These are phyloP conservation scores for Cladosporium oxysporum DNA, from an alignment of 2,329 filamentous ascomycete genomes.

Conservation along the genomic window DNA sequence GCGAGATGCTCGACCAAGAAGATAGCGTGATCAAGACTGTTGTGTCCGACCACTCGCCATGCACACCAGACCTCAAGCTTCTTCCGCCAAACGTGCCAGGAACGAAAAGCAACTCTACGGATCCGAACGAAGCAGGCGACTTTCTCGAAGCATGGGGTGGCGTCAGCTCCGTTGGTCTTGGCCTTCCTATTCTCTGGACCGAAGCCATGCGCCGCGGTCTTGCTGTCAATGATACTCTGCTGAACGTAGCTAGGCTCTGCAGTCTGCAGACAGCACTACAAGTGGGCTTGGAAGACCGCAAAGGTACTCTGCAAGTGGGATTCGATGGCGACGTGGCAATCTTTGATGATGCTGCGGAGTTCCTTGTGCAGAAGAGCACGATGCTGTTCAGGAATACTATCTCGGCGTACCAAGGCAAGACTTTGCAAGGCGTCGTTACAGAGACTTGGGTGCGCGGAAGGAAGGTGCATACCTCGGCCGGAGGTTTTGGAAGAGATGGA, in stretches of 20 bases:
- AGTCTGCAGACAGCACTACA: conserved; percentile 83
- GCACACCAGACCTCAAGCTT: conserved; percentile 90
- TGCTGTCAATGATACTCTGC: conserved; percentile 56
- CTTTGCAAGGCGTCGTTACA: conserved; percentile 72
- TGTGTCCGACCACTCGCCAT: conserved; percentile 94
- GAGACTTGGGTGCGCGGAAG: conserved; percentile 84
- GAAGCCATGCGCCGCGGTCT: conserved; percentile 65
- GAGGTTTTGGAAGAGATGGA: conserved; percentile 61
- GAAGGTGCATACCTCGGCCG: conserved; percentile 72
- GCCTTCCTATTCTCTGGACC: conserved; percentile 86
- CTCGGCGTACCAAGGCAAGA: conserved; percentile 83
- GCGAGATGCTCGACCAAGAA: conserved; percentile 62
- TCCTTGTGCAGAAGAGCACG: conserved; percentile 67
- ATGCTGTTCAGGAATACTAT: conserved; percentile 96
- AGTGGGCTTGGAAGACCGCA: conserved; percentile 77
- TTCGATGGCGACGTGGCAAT: conserved; percentile 90
- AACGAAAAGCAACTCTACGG: conserved; percentile 37
- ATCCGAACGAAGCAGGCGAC: conserved; percentile 62
- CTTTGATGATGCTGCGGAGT: conserved; percentile 82
- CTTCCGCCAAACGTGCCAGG: conserved; percentile 70
- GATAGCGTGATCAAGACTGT: conserved; percentile 87
- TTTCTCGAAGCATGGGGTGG: conserved; percentile 98
- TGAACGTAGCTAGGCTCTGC: conserved; percentile 84
- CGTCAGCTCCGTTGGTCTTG: conserved; percentile 89
- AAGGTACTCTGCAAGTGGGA: conserved; percentile 78